These are phyloP conservation scores for Clausena lansium DNA, from an alignment of 345 rosid species.

Conservation along the genomic window DNA sequence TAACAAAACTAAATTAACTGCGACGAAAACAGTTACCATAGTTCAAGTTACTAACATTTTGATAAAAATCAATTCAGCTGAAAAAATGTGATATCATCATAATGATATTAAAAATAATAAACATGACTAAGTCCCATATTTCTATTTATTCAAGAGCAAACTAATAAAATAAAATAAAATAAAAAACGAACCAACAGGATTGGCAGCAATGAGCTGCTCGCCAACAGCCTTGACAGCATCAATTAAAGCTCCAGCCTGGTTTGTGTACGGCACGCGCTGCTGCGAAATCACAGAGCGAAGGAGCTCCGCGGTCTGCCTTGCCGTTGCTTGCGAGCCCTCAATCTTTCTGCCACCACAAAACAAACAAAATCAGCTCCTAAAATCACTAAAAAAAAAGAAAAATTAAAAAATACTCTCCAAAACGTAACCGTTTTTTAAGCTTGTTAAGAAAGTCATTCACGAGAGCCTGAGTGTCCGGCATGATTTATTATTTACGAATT, in stretches of 20 bases:
- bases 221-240: constrained; percentile 82
- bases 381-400: neutral
- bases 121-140: neutral
- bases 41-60: neutral
- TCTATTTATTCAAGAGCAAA: neutral
- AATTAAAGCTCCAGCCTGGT: constrained; percentile 82
- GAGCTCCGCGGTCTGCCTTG: constrained; percentile 77
- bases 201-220: constrained; percentile 77
- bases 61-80: neutral
- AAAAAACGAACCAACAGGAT: constrained; percentile 72
- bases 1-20: neutral
- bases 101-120: neutral
- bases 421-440: constrained; percentile 75
- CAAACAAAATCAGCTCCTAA: neutral
- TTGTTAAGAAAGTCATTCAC: constrained; percentile 77
- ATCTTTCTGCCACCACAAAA: constrained; percentile 58
- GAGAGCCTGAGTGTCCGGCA: constrained; percentile 84
- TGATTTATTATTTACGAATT: constrained; percentile 25
- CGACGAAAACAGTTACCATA: neutral
- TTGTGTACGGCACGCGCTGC: constrained; percentile 73
- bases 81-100: neutral
- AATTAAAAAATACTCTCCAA: neutral
- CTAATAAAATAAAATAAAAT: neutral
- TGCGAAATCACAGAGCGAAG: constrained; percentile 88
- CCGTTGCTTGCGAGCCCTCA: constrained; percentile 95